These are phyloP conservation scores for Pseudocercospora vitis DNA, from an alignment of 2,329 filamentous ascomycete genomes.

Conservation along the genomic window DNA sequence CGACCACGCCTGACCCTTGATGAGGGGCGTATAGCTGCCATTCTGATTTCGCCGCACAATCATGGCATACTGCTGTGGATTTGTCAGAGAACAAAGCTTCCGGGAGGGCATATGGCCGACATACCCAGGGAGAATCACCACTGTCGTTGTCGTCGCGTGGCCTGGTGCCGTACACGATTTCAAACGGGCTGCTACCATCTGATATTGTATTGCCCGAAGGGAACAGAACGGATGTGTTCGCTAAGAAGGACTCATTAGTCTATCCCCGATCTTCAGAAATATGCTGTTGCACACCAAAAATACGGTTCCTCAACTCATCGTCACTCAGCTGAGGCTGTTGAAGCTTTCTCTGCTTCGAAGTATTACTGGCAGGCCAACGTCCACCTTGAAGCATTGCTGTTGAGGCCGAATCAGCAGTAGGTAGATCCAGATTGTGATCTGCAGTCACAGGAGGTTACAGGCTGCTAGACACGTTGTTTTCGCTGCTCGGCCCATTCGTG, in stretches of 20 bases:
- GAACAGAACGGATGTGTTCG: slow-evolving; percentile 22
- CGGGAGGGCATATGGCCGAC: neutral
- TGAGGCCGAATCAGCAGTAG: no score
- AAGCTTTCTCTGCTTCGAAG: slow-evolving; percentile 2
- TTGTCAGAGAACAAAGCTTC: neutral
- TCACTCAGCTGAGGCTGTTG: slow-evolving; percentile 21
- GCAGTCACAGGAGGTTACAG: no score
- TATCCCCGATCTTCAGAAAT: neutral
- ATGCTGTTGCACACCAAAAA: slow-evolving; percentile 11
- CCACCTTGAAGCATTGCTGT: neutral
- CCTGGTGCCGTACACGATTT: slow-evolving; percentile 18
- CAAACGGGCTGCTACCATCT: slow-evolving; percentile 12
- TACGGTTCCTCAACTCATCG: slow-evolving; percentile 21
- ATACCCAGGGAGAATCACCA: slow-evolving; percentile 15
- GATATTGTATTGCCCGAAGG: slow-evolving; percentile 6
- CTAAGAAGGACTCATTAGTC: slow-evolving; percentile 1
- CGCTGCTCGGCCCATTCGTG: slow-evolving; percentile 3
- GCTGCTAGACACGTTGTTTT: no score
- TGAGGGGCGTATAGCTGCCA: slow-evolving; percentile 16
- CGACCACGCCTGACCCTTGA: slow-evolving; percentile 20
- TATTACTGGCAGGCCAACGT: slow-evolving; percentile 10
- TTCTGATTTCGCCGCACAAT: slow-evolving; percentile 15
- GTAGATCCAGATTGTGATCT: no score
- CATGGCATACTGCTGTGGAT: slow-evolving; percentile 22
- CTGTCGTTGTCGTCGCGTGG: slow-evolving; percentile 5